Evolutionary conservation across 768 basidiomycete species (phyloP).

Genomic region (Lentinula aciculospora): DNA sequence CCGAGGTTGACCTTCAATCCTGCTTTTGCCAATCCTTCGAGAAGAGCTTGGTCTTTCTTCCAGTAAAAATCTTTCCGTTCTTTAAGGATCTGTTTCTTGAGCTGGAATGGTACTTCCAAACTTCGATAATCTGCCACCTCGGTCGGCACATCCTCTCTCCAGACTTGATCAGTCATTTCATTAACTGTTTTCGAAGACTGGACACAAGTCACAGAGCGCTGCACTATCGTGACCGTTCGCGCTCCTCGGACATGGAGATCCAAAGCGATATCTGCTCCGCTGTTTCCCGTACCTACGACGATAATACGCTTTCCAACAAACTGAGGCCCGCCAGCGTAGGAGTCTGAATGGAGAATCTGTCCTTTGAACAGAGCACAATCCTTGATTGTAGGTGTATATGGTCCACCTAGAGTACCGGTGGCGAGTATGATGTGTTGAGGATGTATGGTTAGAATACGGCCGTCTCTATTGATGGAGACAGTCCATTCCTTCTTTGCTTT

Average conservation of each 20-base stretch:
- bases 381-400: constrained; percentile 23
- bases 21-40: constrained; percentile 26
- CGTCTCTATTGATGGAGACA: constrained; percentile 23
- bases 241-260: constrained; percentile 28
- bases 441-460: constrained; percentile 21
- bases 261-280: constrained; percentile 31
- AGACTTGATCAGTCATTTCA: constrained; percentile 5
- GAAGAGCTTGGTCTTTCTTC: constrained; percentile 23
- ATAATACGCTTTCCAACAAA: constrained; percentile 29
- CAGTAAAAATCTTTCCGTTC: constrained; percentile 11
- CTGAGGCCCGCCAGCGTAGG: constrained; percentile 16
- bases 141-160: constrained; percentile 14
- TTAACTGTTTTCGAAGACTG: constrained; percentile 7
- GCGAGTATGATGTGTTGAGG: constrained; percentile 24
- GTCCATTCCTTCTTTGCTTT: constrained; percentile 24
- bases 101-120: constrained; percentile 7
- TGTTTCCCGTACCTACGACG: constrained; percentile 37
- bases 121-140: constrained; percentile 19
- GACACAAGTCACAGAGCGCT: constrained; percentile 34
- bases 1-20: constrained; percentile 32
- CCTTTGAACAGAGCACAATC: constrained; percentile 24
- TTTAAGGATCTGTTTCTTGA: constrained; percentile 10
- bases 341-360: constrained; percentile 23
- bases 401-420: constrained; percentile 28
- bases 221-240: constrained; percentile 31